These are phyloP conservation scores for Plasmodium gonderi DNA, from an alignment of 169 alveolate species.

Conservation along the genomic window DNA sequence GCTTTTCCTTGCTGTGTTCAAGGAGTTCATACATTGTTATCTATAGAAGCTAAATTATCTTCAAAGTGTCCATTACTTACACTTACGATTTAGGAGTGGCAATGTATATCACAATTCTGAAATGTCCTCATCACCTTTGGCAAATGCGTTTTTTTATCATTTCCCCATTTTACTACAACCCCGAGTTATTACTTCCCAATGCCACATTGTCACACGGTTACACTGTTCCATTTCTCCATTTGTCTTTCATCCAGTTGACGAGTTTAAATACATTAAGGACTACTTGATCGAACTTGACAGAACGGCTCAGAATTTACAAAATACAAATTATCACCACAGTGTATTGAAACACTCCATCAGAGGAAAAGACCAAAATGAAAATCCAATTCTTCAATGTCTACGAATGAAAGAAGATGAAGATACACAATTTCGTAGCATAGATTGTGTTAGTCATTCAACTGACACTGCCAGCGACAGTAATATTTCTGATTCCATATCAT, in stretches of 20 bases:
- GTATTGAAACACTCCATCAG: not conserved
- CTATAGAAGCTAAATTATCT: too few relatives aligned
- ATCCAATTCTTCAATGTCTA: constrained; percentile 3
- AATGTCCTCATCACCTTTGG: too few relatives aligned
- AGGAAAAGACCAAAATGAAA: not conserved
- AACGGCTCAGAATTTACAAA: constrained; percentile 17
- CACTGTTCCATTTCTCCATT: not conserved
- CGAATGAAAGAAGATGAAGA: not conserved
- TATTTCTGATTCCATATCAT: not conserved
- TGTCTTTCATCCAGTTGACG: constrained; percentile 5
- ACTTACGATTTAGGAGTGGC: too few relatives aligned
- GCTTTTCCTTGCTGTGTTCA: too few relatives aligned
- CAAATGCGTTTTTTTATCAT: too few relatives aligned
- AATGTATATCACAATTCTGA: too few relatives aligned
- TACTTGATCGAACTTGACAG: constrained; percentile 12
- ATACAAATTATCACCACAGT: constrained; percentile 36
- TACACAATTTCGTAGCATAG: not conserved
- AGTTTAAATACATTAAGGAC: constrained; percentile 5
- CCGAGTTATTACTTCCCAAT: too few relatives aligned
- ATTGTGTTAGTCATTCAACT: constrained; percentile 3
- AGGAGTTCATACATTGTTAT: too few relatives aligned
- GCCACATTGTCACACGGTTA: too few relatives aligned
- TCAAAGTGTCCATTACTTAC: too few relatives aligned
- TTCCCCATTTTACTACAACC: too few relatives aligned
- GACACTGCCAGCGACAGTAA: not conserved